Evolutionary conservation across 179 eudicot species (phyloP).

Genomic region (Spinacia oleracea): DNA sequence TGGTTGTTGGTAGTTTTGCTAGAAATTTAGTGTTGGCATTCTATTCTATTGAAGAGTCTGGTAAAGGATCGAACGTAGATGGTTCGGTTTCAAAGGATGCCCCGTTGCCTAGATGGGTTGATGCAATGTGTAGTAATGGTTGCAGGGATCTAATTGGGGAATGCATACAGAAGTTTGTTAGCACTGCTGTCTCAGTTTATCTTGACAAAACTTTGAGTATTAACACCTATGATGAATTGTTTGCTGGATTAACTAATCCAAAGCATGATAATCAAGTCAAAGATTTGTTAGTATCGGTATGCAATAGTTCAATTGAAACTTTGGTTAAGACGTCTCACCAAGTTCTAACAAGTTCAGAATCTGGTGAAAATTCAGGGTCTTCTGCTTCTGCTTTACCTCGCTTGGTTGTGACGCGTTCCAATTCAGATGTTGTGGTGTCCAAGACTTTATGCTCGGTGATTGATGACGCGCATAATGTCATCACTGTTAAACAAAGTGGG

Average conservation of each 20-base stretch:
- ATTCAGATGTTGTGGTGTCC: slow-evolving; percentile 29
- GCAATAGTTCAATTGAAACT: slow-evolving; percentile 80
- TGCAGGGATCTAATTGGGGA: slow-evolving; percentile 52
- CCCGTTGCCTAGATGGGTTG: slow-evolving; percentile 46
- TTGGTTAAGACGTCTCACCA: slow-evolving; percentile 70
- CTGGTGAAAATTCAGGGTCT: slow-evolving; percentile 16
- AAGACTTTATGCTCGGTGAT: slow-evolving; percentile 24
- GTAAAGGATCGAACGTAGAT: slow-evolving; percentile 7
- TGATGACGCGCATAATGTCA: slow-evolving; percentile 22
- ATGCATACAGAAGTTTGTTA: slow-evolving; percentile 60
- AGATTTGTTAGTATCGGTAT: slow-evolving; percentile 57
- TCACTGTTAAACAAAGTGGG: slow-evolving; percentile 19
- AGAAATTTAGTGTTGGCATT: slow-evolving; percentile 60
- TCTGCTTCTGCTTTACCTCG: slow-evolving; percentile 21
- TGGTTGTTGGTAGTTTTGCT: slow-evolving; percentile 84
- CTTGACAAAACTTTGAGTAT: slow-evolving; percentile 79
- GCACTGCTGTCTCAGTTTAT: slow-evolving; percentile 70
- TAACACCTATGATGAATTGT: slow-evolving; percentile 76
- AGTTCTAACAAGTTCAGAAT: slow-evolving; percentile 35
- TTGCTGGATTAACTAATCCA: slow-evolving; percentile 80
- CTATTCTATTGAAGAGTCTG: slow-evolving; percentile 33
- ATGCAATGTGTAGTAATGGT: slow-evolving; percentile 47
- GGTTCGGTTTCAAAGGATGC: not conserved
- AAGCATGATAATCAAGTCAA: slow-evolving; percentile 66
- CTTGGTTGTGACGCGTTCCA: slow-evolving; percentile 27